Evolutionary conservation across 352 stramenopile species (phyloP).

Genomic region (Phytophthora kernoviae): DNA sequence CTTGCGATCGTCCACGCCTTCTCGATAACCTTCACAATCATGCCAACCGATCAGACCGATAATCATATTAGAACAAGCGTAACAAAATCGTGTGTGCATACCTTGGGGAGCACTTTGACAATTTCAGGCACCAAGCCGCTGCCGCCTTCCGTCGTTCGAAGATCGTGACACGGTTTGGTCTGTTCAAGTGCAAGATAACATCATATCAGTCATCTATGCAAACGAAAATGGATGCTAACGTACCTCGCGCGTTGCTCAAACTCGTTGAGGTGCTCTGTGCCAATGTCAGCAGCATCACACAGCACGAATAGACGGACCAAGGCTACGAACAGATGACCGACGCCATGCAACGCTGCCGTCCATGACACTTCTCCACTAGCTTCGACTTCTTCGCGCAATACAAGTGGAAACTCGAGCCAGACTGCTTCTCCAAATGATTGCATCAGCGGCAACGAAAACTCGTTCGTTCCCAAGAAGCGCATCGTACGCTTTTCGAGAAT

Average conservation of each 20-base stretch:
- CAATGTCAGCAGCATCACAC: constrained; percentile 83
- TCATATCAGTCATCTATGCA: constrained; percentile 1
- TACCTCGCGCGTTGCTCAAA: constrained; percentile 70
- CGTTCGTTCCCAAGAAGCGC: constrained; percentile 77
- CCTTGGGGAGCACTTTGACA: constrained; percentile 57
- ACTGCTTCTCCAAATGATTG: constrained; percentile 94
- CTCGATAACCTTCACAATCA: constrained; percentile 38
- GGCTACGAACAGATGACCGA: constrained; percentile 92
- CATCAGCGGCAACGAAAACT: constrained; percentile 96
- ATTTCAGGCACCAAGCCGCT: constrained; percentile 88
- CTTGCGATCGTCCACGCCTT: constrained; percentile 71
- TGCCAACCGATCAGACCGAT: background rate
- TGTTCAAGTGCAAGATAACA: constrained; percentile 19
- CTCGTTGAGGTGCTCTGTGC: constrained; percentile 84
- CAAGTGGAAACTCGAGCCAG: constrained; percentile 93
- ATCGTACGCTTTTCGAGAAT: constrained; percentile 86
- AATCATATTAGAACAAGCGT: background rate
- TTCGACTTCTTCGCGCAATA: constrained; percentile 51
- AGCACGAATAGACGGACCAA: constrained; percentile 94
- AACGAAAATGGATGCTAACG: constrained; percentile 1
- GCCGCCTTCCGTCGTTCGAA: constrained; percentile 90
- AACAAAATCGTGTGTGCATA: constrained; percentile 16
- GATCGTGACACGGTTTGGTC: constrained; percentile 85
- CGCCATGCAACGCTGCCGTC: constrained; percentile 68
- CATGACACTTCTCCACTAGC: constrained; percentile 33